Conservation (phyloP, 306 rosid genomes). For the Prunus persica region Prunus_persica_NCBIv2 NC_034009.1:44918001-44918500, state of each 20-base stretch:
- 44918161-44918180: background rate
- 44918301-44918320: background rate
- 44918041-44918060: too few species aligned
- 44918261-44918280: background rate
- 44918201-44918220: background rate
- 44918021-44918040: too few species aligned
- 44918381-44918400: background rate
- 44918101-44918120: background rate
- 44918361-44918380: background rate
- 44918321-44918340: too few species aligned
- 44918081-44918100: too few species aligned
- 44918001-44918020: background rate
- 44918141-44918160: background rate
- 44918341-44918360: too few species aligned
- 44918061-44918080: too few species aligned
- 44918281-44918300: background rate
- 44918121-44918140: background rate
- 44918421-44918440: background rate
- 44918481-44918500: background rate
- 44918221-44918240: background rate
- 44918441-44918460: background rate
- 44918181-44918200: background rate
- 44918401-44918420: background rate
- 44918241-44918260: background rate
- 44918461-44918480: background rate